A percentile compares a stretch with the other conserved stretches of the same genome.
Conservation (phyloP, 345 rosid genomes). For the Schrenkiella parvula region DNA sequence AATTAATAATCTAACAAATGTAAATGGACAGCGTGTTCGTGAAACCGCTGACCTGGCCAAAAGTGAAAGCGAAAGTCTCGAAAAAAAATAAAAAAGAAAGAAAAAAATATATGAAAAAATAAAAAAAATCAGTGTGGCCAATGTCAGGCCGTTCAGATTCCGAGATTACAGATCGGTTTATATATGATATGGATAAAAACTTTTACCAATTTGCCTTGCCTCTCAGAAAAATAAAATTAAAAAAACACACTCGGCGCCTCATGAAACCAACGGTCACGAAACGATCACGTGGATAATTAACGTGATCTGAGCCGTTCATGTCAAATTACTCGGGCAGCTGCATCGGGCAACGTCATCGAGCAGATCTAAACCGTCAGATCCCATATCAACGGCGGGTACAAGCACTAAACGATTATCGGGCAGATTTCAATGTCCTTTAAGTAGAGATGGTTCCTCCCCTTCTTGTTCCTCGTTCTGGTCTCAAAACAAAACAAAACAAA, state of each 20-base stretch:
- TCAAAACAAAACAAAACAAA: neutral
- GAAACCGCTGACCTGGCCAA: constrained; percentile 18
- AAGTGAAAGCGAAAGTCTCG: neutral
- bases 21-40: neutral
- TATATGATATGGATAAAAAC: no score
- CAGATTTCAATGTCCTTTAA: constrained; percentile 30
- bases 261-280: constrained; percentile 16
- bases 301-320: constrained; percentile 22
- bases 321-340: constrained; percentile 20
- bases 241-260: neutral
- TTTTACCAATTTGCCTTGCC: constrained; percentile 15
- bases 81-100: no score
- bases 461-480: constrained; percentile 21
- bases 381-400: constrained; percentile 6
- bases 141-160: constrained; percentile 6
- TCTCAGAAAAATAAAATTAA: neutral
- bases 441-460: constrained; percentile 28
- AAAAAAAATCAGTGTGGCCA: constrained; percentile 4
- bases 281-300: neutral
- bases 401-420: neutral
- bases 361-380: constrained; percentile 28
- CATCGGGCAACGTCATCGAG: constrained; percentile 21
- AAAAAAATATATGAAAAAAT: neutral
- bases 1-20: neutral
- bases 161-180: no score